Evolutionary conservation across 768 basidiomycete genomes (phyloP).

Genomic region (Artomyces pyxidatus): DNA sequence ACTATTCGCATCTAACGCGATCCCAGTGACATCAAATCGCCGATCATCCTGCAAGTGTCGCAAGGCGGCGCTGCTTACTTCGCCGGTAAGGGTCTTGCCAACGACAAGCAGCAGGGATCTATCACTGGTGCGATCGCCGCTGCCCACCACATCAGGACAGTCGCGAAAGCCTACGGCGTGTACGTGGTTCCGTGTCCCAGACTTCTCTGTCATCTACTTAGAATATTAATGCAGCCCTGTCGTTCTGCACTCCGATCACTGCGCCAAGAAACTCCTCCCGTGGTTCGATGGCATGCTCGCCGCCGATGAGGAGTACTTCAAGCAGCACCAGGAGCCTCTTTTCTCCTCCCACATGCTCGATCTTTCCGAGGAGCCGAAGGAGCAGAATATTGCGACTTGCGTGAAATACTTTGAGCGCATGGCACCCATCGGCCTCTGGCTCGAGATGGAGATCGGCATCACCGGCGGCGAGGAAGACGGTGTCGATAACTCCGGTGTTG

Average conservation of each 20-base stretch:
- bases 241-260: constrained; percentile 96
- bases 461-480: constrained; percentile 99
- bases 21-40: constrained; percentile 84
- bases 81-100: constrained; percentile 92
- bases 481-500: constrained; percentile 94
- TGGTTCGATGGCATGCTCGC: constrained; percentile 99
- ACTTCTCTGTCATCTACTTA: constrained; percentile 1
- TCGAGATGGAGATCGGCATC: constrained; percentile 99
- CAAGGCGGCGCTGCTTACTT: constrained; percentile 96
- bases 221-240: constrained; percentile 57
- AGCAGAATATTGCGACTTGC: constrained; percentile 91
- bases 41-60: constrained; percentile 96
- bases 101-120: constrained; percentile 93
- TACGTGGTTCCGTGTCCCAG: constrained; percentile 35
- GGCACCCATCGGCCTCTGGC: constrained; percentile 88
- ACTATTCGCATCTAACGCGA: not conserved
- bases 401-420: constrained; percentile 93
- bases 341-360: constrained; percentile 99
- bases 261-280: constrained; percentile 93
- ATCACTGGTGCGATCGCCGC: constrained; percentile 88
- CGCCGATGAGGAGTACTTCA: constrained; percentile 91
- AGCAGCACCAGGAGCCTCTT: constrained; percentile 75
- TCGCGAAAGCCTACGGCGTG: constrained; percentile 90
- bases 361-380: constrained; percentile 87
- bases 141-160: constrained; percentile 82